A percentile compares a stretch with the other conserved stretches of the same genome.
Conservation (phyloP, 2,329 filamentous ascomycete genomes). For the Neocucurbitaria cava region DNA sequence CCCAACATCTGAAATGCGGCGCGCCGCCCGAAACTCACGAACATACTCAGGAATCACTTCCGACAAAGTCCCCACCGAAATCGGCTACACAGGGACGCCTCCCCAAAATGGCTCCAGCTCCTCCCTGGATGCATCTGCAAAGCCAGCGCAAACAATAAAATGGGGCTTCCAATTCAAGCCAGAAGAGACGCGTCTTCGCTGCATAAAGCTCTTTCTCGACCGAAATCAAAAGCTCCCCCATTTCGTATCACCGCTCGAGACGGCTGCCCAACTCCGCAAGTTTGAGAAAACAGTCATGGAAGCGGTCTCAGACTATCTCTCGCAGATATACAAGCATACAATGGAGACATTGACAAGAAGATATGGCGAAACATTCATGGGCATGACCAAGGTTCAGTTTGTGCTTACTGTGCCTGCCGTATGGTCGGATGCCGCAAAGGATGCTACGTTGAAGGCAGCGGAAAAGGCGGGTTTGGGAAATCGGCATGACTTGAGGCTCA, state of each 20-base stretch:
- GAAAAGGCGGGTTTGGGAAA: conserved; percentile 79
- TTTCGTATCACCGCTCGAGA: conserved; percentile 80
- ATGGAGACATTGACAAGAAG: conserved; percentile 77
- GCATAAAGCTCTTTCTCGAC: conserved; percentile 85
- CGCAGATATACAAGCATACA: conserved; percentile 76
- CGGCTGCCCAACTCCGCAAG: conserved; percentile 75
- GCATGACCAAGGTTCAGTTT: conserved; percentile 76
- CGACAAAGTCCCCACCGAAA: conserved; percentile 84
- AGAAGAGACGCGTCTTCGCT: conserved; percentile 76
- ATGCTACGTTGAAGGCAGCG: conserved; percentile 78
- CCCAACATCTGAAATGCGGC: not conserved
- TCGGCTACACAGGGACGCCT: conserved; percentile 58
- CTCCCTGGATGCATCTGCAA: conserved; percentile 26
- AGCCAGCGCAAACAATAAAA: conserved; percentile 55
- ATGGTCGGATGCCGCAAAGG: conserved; percentile 86
- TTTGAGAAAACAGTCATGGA: conserved; percentile 80
- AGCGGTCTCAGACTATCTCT: conserved; percentile 80
- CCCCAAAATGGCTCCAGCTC: conserved; percentile 18
- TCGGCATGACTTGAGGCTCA: conserved; percentile 75
- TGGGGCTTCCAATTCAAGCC: conserved; percentile 87
- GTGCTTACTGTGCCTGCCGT: conserved; percentile 79
- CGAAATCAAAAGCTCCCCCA: conserved; percentile 80
- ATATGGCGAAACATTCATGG: conserved; percentile 82
- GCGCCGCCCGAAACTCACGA: conserved; percentile 14
- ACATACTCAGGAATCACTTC: conserved; percentile 68